A percentile compares a stretch with the other conserved stretches of the same genome.
These are phyloP conservation scores for Trichosporon faecale DNA, from an alignment of 1,284 basidiomycete genomes.

Conservation along the genomic window DNA sequence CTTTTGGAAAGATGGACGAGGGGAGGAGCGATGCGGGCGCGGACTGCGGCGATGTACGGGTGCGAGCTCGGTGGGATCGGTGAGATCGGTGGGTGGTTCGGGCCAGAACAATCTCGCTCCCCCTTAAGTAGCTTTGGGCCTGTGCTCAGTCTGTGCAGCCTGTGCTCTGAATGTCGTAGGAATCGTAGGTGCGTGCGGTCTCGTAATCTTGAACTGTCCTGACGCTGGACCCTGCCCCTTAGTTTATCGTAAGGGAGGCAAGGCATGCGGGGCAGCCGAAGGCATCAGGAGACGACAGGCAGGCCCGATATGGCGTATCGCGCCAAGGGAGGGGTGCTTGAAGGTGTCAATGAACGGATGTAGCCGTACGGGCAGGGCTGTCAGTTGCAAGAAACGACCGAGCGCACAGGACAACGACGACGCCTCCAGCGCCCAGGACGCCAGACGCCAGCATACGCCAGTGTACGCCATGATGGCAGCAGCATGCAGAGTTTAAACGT, in stretches of 20 bases:
- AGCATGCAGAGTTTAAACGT: constrained; percentile 3
- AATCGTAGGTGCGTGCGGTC: not conserved
- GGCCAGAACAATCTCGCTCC: not conserved
- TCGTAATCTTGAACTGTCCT: not conserved
- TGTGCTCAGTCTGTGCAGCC: not conserved
- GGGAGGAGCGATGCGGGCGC: not conserved
- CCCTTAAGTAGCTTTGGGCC: not conserved
- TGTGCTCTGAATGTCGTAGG: not conserved
- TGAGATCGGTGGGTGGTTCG: not conserved
- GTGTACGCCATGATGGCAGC: not conserved
- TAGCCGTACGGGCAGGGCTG: not conserved
- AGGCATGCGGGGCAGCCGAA: not conserved
- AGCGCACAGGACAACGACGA: not conserved
- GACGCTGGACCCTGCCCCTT: not conserved
- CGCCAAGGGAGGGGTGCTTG: not conserved
- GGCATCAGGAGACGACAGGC: not conserved
- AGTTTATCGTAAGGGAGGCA: not conserved
- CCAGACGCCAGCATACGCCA: not conserved
- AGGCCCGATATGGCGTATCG: constrained; percentile 5
- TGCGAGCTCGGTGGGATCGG: not conserved
- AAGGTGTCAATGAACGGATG: not conserved
- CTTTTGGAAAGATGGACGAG: not conserved
- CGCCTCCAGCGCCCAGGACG: not conserved
- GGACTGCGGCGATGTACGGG: constrained; percentile 8
- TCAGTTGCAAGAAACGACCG: not conserved